Conservation (phyloP, 768 basidiomycete genomes). For the Boletus rufocinnamomeus region DNA sequence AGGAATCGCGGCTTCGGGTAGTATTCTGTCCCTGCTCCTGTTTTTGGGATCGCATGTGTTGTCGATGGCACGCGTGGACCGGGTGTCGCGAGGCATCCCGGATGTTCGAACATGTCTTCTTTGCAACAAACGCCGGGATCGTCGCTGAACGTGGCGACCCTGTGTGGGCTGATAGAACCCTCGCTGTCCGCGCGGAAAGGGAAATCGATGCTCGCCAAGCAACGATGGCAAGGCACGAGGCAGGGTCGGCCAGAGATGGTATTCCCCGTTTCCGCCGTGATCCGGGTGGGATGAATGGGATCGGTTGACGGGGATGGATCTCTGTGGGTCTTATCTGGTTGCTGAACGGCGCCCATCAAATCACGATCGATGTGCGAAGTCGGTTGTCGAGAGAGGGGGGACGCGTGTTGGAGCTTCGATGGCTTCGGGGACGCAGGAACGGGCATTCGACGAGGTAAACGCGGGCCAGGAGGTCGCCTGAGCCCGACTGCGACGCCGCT, state of each 20-base stretch:
- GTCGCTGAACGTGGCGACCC: conserved; percentile 21
- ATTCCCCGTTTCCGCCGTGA: conserved; percentile 33
- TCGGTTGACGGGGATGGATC: background rate
- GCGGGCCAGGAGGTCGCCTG: background rate
- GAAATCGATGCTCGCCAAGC: conserved; percentile 22
- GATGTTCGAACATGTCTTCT: background rate
- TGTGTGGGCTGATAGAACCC: conserved; percentile 13
- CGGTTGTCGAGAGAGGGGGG: background rate
- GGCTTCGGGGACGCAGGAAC: conserved; percentile 23
- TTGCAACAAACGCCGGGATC: conserved; percentile 16
- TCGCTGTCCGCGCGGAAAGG: conserved; percentile 19
- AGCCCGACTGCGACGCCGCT: conserved; percentile 19
- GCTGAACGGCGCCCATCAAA: conserved; percentile 20
- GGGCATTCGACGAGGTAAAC: conserved; percentile 7
- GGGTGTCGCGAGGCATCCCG: background rate
- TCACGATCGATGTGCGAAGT: conserved; percentile 27
- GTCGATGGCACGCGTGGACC: background rate
- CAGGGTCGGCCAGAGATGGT: conserved; percentile 10
- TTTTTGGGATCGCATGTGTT: background rate
- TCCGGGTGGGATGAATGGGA: conserved; percentile 6
- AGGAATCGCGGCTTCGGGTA: background rate
- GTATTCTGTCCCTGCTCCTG: background rate
- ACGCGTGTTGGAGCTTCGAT: conserved; percentile 18
- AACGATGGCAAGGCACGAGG: conserved; percentile 24
- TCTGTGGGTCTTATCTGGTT: conserved; percentile 6